Base-by-base conservation (phyloP, 2,329 filamentous ascomycete species). In the Colletotrichum cereale region DNA sequence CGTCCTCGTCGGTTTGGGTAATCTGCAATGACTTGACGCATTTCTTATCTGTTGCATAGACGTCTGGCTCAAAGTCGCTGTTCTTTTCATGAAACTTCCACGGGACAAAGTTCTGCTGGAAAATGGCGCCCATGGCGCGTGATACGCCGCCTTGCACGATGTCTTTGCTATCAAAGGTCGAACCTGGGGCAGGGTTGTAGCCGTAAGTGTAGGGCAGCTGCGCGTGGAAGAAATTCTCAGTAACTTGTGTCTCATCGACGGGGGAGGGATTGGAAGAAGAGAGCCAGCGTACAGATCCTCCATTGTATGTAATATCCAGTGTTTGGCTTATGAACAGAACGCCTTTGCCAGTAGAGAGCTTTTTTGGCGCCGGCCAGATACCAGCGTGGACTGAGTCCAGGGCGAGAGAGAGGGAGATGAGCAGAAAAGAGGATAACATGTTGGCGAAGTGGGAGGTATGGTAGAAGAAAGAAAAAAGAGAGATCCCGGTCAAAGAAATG, bases 31-130 rank as follows among this genome's bases (percentile, higher is more conserved):
- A 84, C 53, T 82, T 86, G 76, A 96, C 84, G 74, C 82, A 87
- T 4, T 79, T 85, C 75, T 86, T 84, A 62, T 76, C 75, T 34
- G 73, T 75, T 40, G 80, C 76, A 29, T 79, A 76, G 10, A 83
- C 78, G 11, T 81, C 79, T 0, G 94, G 93, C 80, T 96, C 92
- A 74, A 89, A 92, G 50, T 88, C 77, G 66, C 87, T 86, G 75
- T 90, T 86, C 42, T 91, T 88, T 31, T 88, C 86, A 73, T 92
- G 87, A 66, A 96, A 88, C 82, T 91, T 94, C 93, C 93, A 96
- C 0, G 94, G 93, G 21, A 94, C 87, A 73, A 95, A 90, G 75
- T 88, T 90, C 70, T 91, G 84, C 34, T 87, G 82, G 80, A 95
- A 92, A 67, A 96, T 89, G 68, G 86, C 88, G 31, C 86, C 80